Evolutionary conservation across 805 yeast genomes (phyloP), one percentile per base, ranked within the genome.

Genomic region (Maudiozyma turicensis): DNA sequence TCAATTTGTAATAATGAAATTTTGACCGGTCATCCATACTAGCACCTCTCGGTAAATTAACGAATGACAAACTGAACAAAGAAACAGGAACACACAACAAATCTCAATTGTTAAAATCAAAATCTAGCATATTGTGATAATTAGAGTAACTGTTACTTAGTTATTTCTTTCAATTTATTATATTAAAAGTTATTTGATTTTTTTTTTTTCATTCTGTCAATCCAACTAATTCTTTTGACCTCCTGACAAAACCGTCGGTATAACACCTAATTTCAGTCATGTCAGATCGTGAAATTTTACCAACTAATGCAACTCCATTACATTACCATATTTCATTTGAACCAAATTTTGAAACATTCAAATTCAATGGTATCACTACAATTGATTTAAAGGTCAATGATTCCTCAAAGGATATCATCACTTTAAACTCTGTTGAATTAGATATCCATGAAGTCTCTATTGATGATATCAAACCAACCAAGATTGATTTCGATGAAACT

Each of bases 261-360:
- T 20, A 20, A 20, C 26, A 20, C 37, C n/a, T 11, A 28, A 13
- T 26, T 14, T 30, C 32, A 13, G 46, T 20, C 20, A 55, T 51
- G 57, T 44, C 50, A 14, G 31, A 62, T 38, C 70, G 74, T 60
- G 74, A 70, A 56, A 63, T 72, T 40, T 76, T 80, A 51, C 93
- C 86, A 58, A 70, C 71, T 44, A 70, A 76, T 45, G 82, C 88
- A 53, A 75, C 74, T 52, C 96, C 98, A 42, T 58, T 70, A 39
- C 86, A 84, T 67, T 90, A 91, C 63, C 77, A 80, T 45, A 64
- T 91, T 39, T 73, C 80, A 20, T 69, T 80, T 47, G 81, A 80
- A 57, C 88, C 95, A 37, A 60, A 70, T 53, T 75, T 81, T 52
- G 71, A 70, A 43, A 73, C 74, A 8, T 81, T 81, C 72, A 80